Evolutionary conservation across 768 basidiomycete species (phyloP), one percentile per base, ranked within the genome.

Genomic region (Pleurotus tuoliensis): DNA sequence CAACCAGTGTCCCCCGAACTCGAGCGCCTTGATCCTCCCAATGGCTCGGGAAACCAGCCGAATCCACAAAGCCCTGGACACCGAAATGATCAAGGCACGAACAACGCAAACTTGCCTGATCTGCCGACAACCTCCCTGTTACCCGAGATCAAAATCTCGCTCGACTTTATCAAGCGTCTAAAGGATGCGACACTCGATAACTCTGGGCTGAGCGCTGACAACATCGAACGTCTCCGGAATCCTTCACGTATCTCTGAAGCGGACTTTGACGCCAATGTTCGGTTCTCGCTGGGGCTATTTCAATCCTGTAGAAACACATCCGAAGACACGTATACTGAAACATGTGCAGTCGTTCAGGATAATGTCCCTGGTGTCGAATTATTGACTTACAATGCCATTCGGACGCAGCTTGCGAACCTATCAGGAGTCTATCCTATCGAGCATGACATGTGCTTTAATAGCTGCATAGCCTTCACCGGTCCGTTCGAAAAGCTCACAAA

Each of bases 391-490:
- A 1, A 48, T 60, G 34, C 53, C 57, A 45, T 63, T 27, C 59
- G 58, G 57, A 50, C 41, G 38, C 55, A 47, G 18, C 56, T 64
- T 37, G 40, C 40, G 9, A 41, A 69, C 4, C 40, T 72, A 5
- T 73, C 63, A 20, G 71, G 77, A 1, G 57, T 79, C 3, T 25
- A 56, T 4, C 53, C 69, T 0, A 58, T 78, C 9, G 43, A 63
- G 1, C 24, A 64, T 15, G 65, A 76, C 47, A 77, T 78, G 77
- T 79, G 76, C 45, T 51, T 59, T 0, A 69, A 77, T n/a, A 63
- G 66, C 0, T 80, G 76, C 55, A 39, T 71, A 2, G 72, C 68
- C 0, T 78, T 66, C 47, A 76, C 72, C 0, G 72, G 75, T 0
- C 77, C 72, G 0, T 74, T 63, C 38, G 22, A 51, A 0, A 30